These are phyloP conservation scores for Hygrocybe punicea DNA, from an alignment of 768 basidiomycete genomes.

Conservation along the genomic window DNA sequence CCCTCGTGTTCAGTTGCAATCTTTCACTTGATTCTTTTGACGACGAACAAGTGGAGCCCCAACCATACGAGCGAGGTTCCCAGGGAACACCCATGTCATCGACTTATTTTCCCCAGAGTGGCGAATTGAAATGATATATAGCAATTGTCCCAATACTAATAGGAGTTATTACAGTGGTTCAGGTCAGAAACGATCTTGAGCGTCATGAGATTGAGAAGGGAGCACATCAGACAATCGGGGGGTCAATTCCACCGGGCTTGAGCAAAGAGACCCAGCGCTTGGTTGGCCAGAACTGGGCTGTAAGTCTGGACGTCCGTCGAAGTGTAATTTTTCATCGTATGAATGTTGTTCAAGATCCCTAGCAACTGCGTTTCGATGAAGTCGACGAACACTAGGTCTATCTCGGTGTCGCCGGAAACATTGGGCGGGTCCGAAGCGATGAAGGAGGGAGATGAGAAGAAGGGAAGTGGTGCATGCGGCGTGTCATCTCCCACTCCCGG, in stretches of 20 bases:
- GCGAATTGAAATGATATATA: no score
- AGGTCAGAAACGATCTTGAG: no score
- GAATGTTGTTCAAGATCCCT: conserved; percentile 52
- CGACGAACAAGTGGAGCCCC: no score
- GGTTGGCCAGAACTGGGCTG: conserved; percentile 47
- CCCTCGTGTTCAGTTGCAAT: no score
- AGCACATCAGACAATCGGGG: no score
- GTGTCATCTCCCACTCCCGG: conserved; percentile 76
- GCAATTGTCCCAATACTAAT: no score
- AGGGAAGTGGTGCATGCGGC: conserved; percentile 57
- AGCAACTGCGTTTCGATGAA: conserved; percentile 59
- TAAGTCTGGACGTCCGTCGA: conserved; percentile 53
- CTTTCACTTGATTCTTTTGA: no score
- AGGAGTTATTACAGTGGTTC: no score
- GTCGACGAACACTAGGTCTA: conserved; percentile 76
- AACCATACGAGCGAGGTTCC: no score
- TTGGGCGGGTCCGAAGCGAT: conserved; percentile 54
- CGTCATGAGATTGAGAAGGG: no score
- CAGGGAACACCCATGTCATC: no score
- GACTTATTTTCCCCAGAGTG: no score
- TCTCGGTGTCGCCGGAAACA: conserved; percentile 44
- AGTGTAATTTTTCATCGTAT: conserved; percentile 49
- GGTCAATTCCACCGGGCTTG: conserved; percentile 44
- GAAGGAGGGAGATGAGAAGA: conserved; percentile 53
- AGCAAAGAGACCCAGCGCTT: conserved; percentile 57